Conservation (phyloP, 306 rosid species). For the Ormosia semicastrata region DNA sequence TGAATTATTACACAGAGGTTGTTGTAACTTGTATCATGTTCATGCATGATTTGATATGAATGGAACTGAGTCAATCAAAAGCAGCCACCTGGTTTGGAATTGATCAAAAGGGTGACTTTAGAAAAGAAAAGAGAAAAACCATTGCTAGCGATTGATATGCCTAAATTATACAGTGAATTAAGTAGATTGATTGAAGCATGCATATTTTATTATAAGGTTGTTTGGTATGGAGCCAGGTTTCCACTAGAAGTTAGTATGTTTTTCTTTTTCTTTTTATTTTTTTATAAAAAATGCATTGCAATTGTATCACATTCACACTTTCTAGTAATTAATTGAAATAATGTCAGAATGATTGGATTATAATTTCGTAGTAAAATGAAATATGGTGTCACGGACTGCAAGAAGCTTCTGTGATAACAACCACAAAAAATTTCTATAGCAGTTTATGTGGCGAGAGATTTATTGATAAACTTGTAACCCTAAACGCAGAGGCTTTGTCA, state of each 20-base stretch:
- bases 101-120: slow-evolving; percentile 11
- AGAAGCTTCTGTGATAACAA: not conserved
- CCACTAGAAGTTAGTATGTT: not conserved
- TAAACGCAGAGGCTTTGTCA: too few species aligned
- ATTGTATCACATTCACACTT: not conserved
- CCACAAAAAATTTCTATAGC: not conserved
- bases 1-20: slow-evolving; percentile 26
- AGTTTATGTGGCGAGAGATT: not conserved
- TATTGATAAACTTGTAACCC: not conserved
- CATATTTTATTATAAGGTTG: not conserved
- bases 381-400: not conserved
- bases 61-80: slow-evolving; percentile 16
- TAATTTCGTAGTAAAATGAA: not conserved
- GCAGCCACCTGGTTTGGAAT: slow-evolving; percentile 22
- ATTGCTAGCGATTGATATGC: slow-evolving; percentile 12
- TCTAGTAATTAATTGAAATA: not conserved
- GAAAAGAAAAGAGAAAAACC: slow-evolving; percentile 14
- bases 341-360: not conserved
- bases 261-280: not conserved
- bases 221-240: not conserved
- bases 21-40: not conserved
- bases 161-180: not conserved
- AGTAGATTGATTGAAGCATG: not conserved
- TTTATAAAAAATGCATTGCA: not conserved
- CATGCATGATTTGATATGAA: slow-evolving; percentile 21